These are phyloP conservation scores for Boechera stricta DNA, from an alignment of 345 rosid genomes.

Conservation along the genomic window DNA sequence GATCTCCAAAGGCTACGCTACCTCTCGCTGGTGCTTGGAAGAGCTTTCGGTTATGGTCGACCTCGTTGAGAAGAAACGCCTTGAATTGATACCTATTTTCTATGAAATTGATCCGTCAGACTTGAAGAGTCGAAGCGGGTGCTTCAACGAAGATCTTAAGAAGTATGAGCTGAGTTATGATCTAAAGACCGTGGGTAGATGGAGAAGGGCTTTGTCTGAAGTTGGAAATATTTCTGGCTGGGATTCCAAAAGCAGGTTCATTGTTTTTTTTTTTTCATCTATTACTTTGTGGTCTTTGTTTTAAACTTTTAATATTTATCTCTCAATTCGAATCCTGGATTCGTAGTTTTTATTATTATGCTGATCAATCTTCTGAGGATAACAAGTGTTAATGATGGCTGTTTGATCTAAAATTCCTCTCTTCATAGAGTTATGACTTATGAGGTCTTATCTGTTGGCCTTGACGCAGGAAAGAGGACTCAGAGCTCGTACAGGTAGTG, in stretches of 20 bases:
- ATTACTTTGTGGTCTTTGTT: background rate
- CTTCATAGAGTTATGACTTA: background rate
- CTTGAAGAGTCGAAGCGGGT: slow-evolving; percentile 21
- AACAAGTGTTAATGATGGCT: background rate
- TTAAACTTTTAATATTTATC: background rate
- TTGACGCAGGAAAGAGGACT: slow-evolving; percentile 16
- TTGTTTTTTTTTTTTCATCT: background rate
- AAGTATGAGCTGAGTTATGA: slow-evolving; percentile 9
- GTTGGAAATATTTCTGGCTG: slow-evolving; percentile 37
- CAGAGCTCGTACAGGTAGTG: slow-evolving; percentile 17
- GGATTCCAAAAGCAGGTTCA: slow-evolving; percentile 32
- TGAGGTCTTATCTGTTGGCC: background rate
- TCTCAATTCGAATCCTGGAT: background rate
- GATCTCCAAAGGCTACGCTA: slow-evolving; percentile 16
- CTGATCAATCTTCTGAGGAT: background rate
- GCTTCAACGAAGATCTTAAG: slow-evolving; percentile 8
- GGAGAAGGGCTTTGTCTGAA: slow-evolving; percentile 21
- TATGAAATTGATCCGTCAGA: slow-evolving; percentile 30
- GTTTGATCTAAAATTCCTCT: background rate
- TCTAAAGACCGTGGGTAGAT: background rate
- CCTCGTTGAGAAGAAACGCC: slow-evolving; percentile 7
- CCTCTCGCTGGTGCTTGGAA: slow-evolving; percentile 37
- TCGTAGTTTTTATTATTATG: background rate
- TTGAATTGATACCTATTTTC: slow-evolving; percentile 25
- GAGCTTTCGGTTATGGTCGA: slow-evolving; percentile 8